A percentile compares a stretch with the other conserved stretches of the same genome.
phyloP scores from a whole-genome alignment of 169 alveolate species.

The Cardiosporidium cionae region DNA sequence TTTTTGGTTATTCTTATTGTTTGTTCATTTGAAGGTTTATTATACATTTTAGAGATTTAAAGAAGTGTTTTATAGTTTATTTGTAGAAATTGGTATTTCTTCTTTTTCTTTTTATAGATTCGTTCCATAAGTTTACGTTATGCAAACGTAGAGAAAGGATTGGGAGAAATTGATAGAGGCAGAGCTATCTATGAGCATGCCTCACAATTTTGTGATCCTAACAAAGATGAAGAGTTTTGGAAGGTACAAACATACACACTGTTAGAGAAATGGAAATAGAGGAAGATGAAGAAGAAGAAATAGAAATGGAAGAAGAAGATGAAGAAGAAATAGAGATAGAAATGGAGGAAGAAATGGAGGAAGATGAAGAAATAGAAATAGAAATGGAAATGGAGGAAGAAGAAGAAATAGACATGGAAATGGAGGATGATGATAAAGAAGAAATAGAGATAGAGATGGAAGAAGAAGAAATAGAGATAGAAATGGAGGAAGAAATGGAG shows the following conservation, averaged over 20 bases:
- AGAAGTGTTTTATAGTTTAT: background rate
- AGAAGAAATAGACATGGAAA: too few relatives aligned
- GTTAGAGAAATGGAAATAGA: background rate
- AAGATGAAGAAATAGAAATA: too few relatives aligned
- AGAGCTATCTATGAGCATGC: constrained; percentile 79
- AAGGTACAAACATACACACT: constrained; percentile 30
- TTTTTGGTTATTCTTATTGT: background rate
- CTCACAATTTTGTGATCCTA: constrained; percentile 80
- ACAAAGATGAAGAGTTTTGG: constrained; percentile 53
- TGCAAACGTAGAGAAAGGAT: constrained; percentile 77
- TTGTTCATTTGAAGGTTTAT: background rate
- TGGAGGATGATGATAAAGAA: too few relatives aligned
- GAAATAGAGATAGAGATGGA: too few relatives aligned
- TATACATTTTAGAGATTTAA: background rate
- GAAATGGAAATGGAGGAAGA: too few relatives aligned
- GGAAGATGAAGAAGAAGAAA: too few relatives aligned
- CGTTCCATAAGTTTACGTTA: constrained; percentile 76
- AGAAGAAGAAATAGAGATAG: too few relatives aligned
- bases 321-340: too few relatives aligned
- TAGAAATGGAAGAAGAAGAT: too few relatives aligned
- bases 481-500: too few relatives aligned
- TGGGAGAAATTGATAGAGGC: constrained; percentile 87
- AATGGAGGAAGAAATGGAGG: too few relatives aligned
- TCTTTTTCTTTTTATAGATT: constrained; percentile 26
- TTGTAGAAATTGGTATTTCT: background rate